Percentiles rank a stretch among this genome's conserved stretches.
phyloP scores from a whole-genome alignment of 2,329 filamentous ascomycete genomes.

The Colletotrichum truncatum region DNA sequence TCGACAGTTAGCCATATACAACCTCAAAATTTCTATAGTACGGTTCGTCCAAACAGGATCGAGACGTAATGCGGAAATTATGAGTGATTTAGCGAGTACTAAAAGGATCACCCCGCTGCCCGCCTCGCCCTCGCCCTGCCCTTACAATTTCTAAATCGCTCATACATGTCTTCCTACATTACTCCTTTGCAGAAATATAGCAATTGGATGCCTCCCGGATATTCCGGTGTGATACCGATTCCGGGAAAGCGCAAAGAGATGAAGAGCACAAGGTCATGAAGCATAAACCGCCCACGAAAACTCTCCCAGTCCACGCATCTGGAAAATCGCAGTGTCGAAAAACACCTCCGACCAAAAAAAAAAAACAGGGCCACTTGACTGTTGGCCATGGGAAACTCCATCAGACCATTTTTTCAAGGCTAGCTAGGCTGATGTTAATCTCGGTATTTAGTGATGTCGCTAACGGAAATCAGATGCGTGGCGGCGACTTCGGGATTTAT shows the following conservation, averaged over 20 bases:
- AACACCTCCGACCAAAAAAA: background rate
- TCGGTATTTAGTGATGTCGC: too few species aligned
- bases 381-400: background rate
- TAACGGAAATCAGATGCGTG: background rate
- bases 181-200: background rate
- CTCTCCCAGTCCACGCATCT: background rate
- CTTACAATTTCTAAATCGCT: background rate
- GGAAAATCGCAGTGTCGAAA: too few species aligned
- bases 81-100: background rate
- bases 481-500: background rate
- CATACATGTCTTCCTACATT: background rate
- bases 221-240: background rate
- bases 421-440: too few species aligned
- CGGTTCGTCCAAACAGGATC: background rate
- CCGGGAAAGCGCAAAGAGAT: background rate
- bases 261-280: background rate
- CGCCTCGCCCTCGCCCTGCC: background rate
- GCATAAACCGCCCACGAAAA: background rate
- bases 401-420: background rate
- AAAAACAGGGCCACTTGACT: too few species aligned
- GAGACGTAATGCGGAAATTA: background rate
- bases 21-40: background rate
- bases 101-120: background rate
- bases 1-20: background rate
- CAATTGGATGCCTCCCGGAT: background rate